Percentiles rank a stretch among this genome's conserved stretches.
These are phyloP conservation scores for Triadica sebifera DNA, from an alignment of 345 rosid genomes.

Conservation along the genomic window DNA sequence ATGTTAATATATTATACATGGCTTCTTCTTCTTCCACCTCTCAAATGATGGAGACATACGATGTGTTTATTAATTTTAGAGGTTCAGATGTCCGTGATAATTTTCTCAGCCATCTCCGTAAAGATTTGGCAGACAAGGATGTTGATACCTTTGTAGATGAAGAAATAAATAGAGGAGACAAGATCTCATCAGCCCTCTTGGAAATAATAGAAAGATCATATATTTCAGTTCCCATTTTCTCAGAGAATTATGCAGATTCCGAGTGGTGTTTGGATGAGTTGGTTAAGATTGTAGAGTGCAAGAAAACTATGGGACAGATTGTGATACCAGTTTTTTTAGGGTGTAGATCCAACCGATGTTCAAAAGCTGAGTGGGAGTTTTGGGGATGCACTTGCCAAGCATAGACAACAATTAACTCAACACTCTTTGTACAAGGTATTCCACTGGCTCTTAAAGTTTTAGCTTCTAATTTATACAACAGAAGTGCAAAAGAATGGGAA, in stretches of 20 bases:
- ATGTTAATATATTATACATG: no score
- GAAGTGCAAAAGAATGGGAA: neutral
- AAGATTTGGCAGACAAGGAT: neutral
- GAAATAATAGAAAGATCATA: neutral
- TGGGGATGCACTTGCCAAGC: neutral
- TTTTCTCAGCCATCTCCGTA: neutral
- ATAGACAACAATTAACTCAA: neutral
- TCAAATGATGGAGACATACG: neutral
- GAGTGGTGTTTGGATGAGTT: no score
- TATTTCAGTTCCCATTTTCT: slow-evolving; percentile 2
- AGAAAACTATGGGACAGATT: no score
- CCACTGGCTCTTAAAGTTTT: slow-evolving; percentile 4
- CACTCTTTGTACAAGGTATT: neutral
- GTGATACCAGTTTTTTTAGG: no score
- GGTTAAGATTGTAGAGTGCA: no score
- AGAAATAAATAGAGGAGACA: neutral
- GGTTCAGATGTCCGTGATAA: neutral
- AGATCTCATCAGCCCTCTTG: neutral
- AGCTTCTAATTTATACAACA: neutral
- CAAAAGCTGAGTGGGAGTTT: neutral
- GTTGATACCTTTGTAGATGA: neutral
- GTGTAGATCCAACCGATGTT: no score
- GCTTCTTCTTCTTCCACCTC: no score
- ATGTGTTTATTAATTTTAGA: slow-evolving; percentile 8
- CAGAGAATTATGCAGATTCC: neutral